Evolutionary conservation across 176 grass and related monocot genomes (phyloP).

Genomic region (Otatea glauca): DNA sequence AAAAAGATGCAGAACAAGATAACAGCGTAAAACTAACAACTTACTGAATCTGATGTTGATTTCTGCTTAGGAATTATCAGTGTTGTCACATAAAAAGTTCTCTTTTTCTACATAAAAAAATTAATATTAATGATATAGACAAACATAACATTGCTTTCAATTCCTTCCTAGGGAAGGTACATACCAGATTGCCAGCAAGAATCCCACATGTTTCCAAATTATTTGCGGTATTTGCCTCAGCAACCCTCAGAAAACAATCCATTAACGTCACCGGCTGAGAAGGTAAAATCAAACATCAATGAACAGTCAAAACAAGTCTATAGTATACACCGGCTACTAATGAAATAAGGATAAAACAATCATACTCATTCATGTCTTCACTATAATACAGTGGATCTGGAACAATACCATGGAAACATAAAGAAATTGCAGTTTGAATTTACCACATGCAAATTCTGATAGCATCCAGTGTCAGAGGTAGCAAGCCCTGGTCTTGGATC

Average conservation of each 20-base stretch:
- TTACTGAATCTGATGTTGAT: conserved; percentile 96
- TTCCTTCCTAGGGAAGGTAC: conserved; percentile 29
- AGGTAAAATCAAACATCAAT: conserved; percentile 26
- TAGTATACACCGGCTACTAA: background rate
- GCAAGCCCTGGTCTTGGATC: conserved; percentile 84
- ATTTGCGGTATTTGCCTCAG: conserved; percentile 80
- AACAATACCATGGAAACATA: conserved; percentile 17
- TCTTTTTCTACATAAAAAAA: conserved; percentile 77
- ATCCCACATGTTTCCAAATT: conserved; percentile 99
- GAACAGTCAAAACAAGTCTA: conserved; percentile 26
- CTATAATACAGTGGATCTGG: conserved; percentile 1
- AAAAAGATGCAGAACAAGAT: conserved; percentile 23
- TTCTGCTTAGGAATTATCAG: conserved; percentile 96
- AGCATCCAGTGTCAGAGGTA: conserved; percentile 53
- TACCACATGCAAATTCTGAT: conserved; percentile 94
- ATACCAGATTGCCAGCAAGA: conserved; percentile 91
- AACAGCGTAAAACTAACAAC: conserved; percentile 50
- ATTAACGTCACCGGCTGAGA: conserved; percentile 88
- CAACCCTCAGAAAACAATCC: conserved; percentile 91
- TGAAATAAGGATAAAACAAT: conserved; percentile 25
- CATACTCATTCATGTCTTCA: conserved; percentile 18
- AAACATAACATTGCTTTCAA: conserved; percentile 34
- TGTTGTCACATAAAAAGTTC: conserved; percentile 88
- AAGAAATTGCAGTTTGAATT: conserved; percentile 40
- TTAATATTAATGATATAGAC: conserved; percentile 41